Evolutionary conservation across 2,329 filamentous ascomycete genomes (phyloP).

Genomic region (Cytospora mali): DNA sequence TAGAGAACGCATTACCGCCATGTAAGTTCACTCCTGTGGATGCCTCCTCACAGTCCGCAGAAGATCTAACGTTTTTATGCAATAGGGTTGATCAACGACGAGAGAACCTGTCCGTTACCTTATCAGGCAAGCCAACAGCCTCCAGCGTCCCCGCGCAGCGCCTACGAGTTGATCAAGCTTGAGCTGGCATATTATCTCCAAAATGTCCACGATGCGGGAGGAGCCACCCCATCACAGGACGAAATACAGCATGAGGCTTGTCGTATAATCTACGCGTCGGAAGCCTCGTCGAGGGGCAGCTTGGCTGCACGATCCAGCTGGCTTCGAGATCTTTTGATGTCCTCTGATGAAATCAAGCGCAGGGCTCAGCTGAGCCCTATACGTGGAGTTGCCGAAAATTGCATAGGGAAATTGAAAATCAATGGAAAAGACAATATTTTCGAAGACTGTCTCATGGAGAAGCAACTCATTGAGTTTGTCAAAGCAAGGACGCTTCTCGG

Average conservation of each 20-base stretch:
- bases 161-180: constrained; percentile 63
- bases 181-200: constrained; percentile 57
- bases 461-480: constrained; percentile 57
- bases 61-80: constrained; percentile 30
- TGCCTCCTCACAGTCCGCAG: no score
- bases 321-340: constrained; percentile 63
- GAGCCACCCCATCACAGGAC: constrained; percentile 49
- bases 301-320: constrained; percentile 49
- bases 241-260: constrained; percentile 62
- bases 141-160: constrained; percentile 53
- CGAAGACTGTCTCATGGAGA: constrained; percentile 58
- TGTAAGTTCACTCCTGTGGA: no score
- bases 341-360: constrained; percentile 44
- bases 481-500: constrained; percentile 54
- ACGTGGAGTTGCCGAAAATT: constrained; percentile 49
- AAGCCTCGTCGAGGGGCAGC: constrained; percentile 47
- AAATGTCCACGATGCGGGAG: constrained; percentile 47
- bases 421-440: constrained; percentile 62
- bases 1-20: constrained; percentile 68
- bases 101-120: constrained; percentile 59
- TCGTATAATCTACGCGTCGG: constrained; percentile 58
- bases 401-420: constrained; percentile 53
- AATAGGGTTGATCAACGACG: constrained; percentile 65
- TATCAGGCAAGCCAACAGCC: constrained; percentile 51
- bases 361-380: constrained; percentile 53